These are phyloP conservation scores for Sarcocystis neurona DNA, from an alignment of 169 alveolate species.

Conservation along the genomic window DNA sequence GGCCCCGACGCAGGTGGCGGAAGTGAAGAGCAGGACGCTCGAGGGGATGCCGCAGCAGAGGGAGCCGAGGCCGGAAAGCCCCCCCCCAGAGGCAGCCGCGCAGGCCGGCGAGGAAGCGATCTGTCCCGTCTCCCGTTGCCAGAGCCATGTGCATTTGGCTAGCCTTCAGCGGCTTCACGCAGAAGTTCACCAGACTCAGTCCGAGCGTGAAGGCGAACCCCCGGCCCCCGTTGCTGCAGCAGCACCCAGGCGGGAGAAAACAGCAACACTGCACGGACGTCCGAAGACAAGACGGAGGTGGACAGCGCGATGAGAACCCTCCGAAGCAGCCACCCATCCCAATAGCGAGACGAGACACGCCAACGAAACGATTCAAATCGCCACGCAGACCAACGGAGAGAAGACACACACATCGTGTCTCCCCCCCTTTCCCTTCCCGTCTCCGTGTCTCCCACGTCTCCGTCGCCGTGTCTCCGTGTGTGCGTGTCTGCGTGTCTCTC, in stretches of 20 bases:
- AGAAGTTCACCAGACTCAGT: constrained; percentile 43
- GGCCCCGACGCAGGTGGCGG: constrained; percentile 58
- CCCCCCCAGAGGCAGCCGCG: constrained; percentile 33
- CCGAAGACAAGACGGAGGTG: not conserved
- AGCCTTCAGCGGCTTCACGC: constrained; percentile 59
- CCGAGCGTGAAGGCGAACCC: constrained; percentile 58
- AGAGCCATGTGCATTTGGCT: constrained; percentile 26
- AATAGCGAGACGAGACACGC: no score
- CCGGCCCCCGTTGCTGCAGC: constrained; percentile 51
- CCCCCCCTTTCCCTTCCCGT: not conserved
- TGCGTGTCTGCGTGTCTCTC: not conserved
- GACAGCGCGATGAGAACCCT: not conserved
- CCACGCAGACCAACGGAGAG: not conserved
- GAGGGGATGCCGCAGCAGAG: constrained; percentile 61
- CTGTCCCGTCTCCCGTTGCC: constrained; percentile 14
- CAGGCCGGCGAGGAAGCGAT: constrained; percentile 31
- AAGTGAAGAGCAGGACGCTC: constrained; percentile 40
- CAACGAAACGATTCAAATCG: not conserved
- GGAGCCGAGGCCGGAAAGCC: constrained; percentile 56
- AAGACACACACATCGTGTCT: not conserved
- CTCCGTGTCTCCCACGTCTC: not conserved
- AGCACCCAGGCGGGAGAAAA: not conserved
- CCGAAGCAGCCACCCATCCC: no score
- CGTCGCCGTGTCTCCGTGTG: not conserved
- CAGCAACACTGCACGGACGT: not conserved